Base-by-base conservation (phyloP, 2,329 filamentous ascomycete species). In the Monilinia fructigena region DNA sequence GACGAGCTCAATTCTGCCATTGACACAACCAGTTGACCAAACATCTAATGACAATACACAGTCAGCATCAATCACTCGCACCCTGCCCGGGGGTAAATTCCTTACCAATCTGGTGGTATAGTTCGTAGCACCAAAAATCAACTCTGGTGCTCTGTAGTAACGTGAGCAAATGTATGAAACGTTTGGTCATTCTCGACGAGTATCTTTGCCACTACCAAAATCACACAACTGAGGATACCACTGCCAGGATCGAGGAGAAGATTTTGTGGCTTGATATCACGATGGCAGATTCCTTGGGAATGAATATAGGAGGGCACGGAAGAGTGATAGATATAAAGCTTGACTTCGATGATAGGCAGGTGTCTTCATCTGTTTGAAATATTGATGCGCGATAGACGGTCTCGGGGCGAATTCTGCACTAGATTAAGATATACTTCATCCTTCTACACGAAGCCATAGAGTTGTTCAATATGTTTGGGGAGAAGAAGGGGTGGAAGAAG, bases 361-460 rank as follows among this genome's bases (percentile, higher is more conserved):
- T 94, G 93, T 96, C 88, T 98, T 99, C 89, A 98, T 90, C 84
- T 99, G 99, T 85, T 96, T 98, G 86, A 99, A 99, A 82, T 97
- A 98, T 75, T 70, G 95, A 98, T 54, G 95, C 95, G 76, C 95
- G 89, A 80, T 99, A 99, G 62, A 99, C 95, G 16, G 95, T 99
- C 82, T 99, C 95, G 61, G 95, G 95, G 60, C 95, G 75, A 93
- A 99, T 79, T 99, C 95, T 98, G 92, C 63, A 99, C 94, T 69
- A 99, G 86, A 77, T 99, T 99, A 72, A 99, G 89, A 79, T 98
- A 99, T 48, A 99, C 95, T 81, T 99, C 95, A 79, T 99, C 95
- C 83, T 97, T 94, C 91, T 95, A 73, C 56, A 55, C 67, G 35
- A 67, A n/a, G 35, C 64, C 38, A 58, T 66, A 73, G 68, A 40